These are phyloP conservation scores for Grifola frondosa DNA, from an alignment of 1,284 basidiomycete genomes.

Conservation along the genomic window DNA sequence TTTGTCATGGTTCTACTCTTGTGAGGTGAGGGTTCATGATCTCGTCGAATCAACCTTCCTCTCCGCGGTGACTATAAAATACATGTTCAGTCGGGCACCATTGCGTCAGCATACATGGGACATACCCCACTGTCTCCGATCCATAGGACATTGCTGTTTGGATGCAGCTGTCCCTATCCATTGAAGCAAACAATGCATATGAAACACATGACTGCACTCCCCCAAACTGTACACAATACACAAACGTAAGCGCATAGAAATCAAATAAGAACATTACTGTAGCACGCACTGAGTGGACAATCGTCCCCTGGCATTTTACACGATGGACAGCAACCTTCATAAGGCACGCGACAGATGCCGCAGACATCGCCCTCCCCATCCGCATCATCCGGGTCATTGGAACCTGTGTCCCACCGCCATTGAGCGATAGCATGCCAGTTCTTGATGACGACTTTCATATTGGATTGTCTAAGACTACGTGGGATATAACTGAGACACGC, in stretches of 20 bases:
- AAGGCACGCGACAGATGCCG: slow-evolving; percentile 90
- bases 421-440: slow-evolving; percentile 84
- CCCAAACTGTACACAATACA: slow-evolving; percentile 89
- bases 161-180: slow-evolving; percentile 88
- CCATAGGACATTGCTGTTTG: slow-evolving; percentile 94
- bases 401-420: slow-evolving; percentile 82
- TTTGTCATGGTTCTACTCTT: slow-evolving; percentile 6
- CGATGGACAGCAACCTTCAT: slow-evolving; percentile 89
- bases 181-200: slow-evolving; percentile 94
- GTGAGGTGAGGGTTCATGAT: not conserved
- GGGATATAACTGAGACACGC: not conserved
- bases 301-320: slow-evolving; percentile 97
- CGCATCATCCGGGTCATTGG: slow-evolving; percentile 32
- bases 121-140: slow-evolving; percentile 88
- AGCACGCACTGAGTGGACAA: slow-evolving; percentile 83
- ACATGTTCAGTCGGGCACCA: not conserved
- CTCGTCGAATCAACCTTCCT: slow-evolving; percentile 30
- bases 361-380: slow-evolving; percentile 74
- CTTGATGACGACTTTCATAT: slow-evolving; percentile 80
- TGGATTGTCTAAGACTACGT: not conserved
- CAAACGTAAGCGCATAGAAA: no score
- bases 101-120: slow-evolving; percentile 12
- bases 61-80: slow-evolving; percentile 35
- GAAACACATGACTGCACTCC: slow-evolving; percentile 94
- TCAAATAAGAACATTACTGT: not conserved